Percentiles rank a stretch among this genome's conserved stretches.
Conservation (phyloP, 73 alveolate genomes). For the Tetrahymena malaccensis region DNA sequence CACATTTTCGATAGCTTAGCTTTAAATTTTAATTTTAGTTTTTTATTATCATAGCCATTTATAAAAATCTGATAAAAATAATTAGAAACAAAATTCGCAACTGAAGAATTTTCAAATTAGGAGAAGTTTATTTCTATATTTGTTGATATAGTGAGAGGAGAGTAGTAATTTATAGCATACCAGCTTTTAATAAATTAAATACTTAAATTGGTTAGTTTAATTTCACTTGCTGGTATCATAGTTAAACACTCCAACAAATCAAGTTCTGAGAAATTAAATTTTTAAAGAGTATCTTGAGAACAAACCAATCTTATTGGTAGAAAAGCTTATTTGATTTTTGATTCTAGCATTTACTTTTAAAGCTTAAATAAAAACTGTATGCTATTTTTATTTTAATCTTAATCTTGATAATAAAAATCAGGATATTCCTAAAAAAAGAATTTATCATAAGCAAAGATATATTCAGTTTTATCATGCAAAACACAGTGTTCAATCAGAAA, state of each 20-base stretch:
- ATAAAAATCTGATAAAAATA: neutral
- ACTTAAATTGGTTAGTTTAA: neutral
- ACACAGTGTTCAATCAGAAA: neutral
- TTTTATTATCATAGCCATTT: neutral
- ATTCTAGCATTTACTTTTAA: neutral
- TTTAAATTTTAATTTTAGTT: neutral
- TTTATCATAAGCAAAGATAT: neutral
- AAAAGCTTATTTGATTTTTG: neutral
- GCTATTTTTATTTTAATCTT: neutral
- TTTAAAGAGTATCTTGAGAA: neutral
- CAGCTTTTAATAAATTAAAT: neutral
- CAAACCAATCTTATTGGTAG: neutral
- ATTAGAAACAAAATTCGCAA: neutral
- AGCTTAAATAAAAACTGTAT: neutral
- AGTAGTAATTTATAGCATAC: neutral
- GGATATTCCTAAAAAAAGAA: neutral
- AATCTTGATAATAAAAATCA: neutral
- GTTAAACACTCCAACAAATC: neutral
- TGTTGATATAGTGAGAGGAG: neutral
- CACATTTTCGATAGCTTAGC: neutral
- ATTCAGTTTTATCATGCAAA: neutral
- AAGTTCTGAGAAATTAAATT: neutral
- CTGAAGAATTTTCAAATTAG: neutral
- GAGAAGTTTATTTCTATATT: neutral
- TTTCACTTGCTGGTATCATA: neutral